Conservation (phyloP, 106 monocot species). For the Dioscorea dumetorum region DNA sequence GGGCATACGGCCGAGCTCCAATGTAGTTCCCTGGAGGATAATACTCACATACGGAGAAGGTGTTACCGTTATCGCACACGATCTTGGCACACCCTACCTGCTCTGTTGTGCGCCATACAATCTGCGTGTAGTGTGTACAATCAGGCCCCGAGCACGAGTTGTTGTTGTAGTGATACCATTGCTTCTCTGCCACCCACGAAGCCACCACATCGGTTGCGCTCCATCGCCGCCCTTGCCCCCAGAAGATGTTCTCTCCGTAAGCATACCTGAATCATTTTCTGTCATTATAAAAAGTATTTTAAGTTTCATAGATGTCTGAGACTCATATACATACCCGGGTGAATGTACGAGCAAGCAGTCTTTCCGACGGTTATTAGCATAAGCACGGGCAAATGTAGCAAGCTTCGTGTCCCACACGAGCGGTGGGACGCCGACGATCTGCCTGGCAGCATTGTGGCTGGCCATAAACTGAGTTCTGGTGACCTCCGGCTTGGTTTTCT, state of each 20-base stretch:
- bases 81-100: constrained; percentile 34
- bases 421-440: constrained; percentile 17
- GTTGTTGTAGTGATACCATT: constrained; percentile 27
- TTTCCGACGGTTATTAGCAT: constrained; percentile 15
- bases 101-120: constrained; percentile 37
- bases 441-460: constrained; percentile 24
- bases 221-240: constrained; percentile 37
- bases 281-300: neutral
- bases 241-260: constrained; percentile 49
- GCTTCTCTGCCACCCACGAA: constrained; percentile 38
- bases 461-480: constrained; percentile 11
- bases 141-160: constrained; percentile 29
- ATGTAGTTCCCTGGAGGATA: constrained; percentile 28
- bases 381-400: constrained; percentile 13
- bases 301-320: neutral
- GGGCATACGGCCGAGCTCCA: constrained; percentile 6
- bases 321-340: neutral
- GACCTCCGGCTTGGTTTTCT: neutral
- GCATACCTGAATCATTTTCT: neutral
- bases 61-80: constrained; percentile 19
- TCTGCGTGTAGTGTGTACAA: constrained; percentile 52
- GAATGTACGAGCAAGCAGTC: constrained; percentile 47
- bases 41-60: constrained; percentile 28
- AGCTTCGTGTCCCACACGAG: constrained; percentile 29
- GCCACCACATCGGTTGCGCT: constrained; percentile 14